phyloP scores from a whole-genome alignment of 192 early-diverging fungal genomes.

The Backusella sp. region DNA sequence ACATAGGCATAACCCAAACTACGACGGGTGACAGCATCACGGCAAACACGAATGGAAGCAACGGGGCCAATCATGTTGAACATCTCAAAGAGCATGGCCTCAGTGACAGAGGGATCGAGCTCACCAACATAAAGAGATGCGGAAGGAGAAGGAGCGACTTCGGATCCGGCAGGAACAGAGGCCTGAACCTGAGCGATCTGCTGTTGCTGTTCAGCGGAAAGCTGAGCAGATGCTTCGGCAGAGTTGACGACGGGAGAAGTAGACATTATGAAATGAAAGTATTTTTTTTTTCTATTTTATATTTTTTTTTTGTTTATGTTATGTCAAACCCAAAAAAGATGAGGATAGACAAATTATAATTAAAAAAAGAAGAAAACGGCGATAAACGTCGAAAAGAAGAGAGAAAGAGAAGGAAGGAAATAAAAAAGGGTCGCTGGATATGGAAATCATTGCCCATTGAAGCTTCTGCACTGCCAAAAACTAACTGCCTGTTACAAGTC shows the following conservation, averaged over 20 bases:
- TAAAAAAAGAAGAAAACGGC: constrained; percentile 8
- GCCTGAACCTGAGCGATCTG: constrained; percentile 18
- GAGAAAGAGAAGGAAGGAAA: background rate
- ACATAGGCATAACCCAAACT: constrained; percentile 98
- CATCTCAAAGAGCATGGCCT: constrained; percentile 96
- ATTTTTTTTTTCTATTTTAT: constrained; percentile 8
- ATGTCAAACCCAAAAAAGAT: background rate
- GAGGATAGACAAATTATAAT: constrained; percentile 4
- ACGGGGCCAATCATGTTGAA: constrained; percentile 96
- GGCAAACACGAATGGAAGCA: constrained; percentile 96
- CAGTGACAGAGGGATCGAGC: constrained; percentile 93
- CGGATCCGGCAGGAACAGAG: constrained; percentile 9
- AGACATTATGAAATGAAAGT: constrained; percentile 21
- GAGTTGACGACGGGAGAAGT: constrained; percentile 30
- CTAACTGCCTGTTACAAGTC: background rate
- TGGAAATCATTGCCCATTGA: background rate
- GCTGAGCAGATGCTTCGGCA: constrained; percentile 11
- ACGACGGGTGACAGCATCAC: constrained; percentile 96
- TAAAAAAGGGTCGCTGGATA: constrained; percentile 1
- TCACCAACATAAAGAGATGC: constrained; percentile 96
- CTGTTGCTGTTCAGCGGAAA: constrained; percentile 7
- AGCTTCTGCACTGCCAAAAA: background rate
- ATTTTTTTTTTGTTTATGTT: background rate
- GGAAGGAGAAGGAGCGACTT: constrained; percentile 43
- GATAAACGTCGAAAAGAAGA: constrained; percentile 9